Base-by-base conservation (phyloP, 1,139 yeast species). In the Pichia inconspicua region DNA sequence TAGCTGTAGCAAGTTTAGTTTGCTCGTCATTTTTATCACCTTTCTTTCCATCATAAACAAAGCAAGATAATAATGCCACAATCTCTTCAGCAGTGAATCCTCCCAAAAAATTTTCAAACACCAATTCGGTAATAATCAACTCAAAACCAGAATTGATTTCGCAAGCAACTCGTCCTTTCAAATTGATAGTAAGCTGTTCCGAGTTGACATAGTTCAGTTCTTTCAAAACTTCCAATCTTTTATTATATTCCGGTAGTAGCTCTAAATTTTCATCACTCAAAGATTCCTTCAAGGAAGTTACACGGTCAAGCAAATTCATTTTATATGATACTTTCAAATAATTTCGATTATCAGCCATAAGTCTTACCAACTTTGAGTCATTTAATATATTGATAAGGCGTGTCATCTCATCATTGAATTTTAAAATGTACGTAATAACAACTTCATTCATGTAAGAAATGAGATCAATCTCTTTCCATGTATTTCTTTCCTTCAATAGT, bases 21-120 rank as follows among this genome's bases (percentile, higher is more conserved):
- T 74, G 80, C 12, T 75, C 80, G 28, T 74, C 76, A 39, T 55
- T 51, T n/a, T 50, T 49, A 14, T 46, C 48, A 25, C 48, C 48
- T 14, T 48, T 47, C 15, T 84, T 77, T 44, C 97, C 97, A 61
- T 92, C 97, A 61, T 87, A 92, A 1, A 94, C 96, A 67, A 92
- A 94, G 42, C 87, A 87, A 0, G 97, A 88, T 41, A 92, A 69
- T 46, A 92, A 71, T 0, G 98, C 97, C 14, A 90, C 97, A 53
- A 92, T 89, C 65, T 92, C 99, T 61, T 90, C 96, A 0, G 97
- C 92, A 56, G 90, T 95, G 61, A 86, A 90, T 51, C 88, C 95
- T 31, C 94, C 96, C 56, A 92, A 70, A 70, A 92, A 89, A 66
- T 92, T 92, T 60, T 92, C 95, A 56, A 92, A 72, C 9, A 92